Base-by-base conservation (phyloP, 2,329 filamentous ascomycete species). In the Diaporthe destruens region DNA sequence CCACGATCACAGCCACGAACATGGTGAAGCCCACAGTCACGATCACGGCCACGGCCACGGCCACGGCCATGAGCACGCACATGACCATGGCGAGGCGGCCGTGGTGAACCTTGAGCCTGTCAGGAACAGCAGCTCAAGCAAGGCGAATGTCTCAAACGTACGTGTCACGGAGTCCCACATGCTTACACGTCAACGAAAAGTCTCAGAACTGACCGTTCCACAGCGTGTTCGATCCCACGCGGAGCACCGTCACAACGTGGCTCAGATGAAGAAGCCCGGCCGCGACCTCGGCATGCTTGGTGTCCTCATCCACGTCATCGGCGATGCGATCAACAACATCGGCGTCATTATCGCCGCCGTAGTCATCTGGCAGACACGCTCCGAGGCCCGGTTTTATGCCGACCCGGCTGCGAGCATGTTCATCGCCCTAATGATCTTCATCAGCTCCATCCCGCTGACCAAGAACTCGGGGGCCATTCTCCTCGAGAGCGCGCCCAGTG, bases 271-370 rank as follows among this genome's bases (percentile, higher is more conserved):
- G 67, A 73, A 76, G 18, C 83, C 82, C 0, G 84, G 84, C 1
- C 85, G 85, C 72, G 91, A 95, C 78, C 84, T 95, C n/a, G 92
- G 90, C 14, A 91, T 94, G 85, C 82, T 93, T 74, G 92, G 91
- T 1, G 92, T 93, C 1, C 78, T 95, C 14, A 81, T 93, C 18
- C 93, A 95, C 77, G 88, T 95, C 34, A 77, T 93, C 3, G 91
- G 92, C 42, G 93, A 95, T 77, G 91, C 92, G 6, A 85, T 92
- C 75, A 95, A 94, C 82, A 95, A 95, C 76, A 80, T 94, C 14
- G 92, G 92, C 12, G 92, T 95, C 73, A 94, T 94, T 63, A 83
- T 91, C 47, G 88, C 92, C 0, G 92, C 91, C 0, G 77, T 91
- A 2, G 85, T 94, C 42, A 92, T 95, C 79, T 94, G 92, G 92